Evolutionary conservation across 148 eudicot species (phyloP), one percentile per base, ranked within the genome.

Genomic region (Selenicereus undatus): DNA sequence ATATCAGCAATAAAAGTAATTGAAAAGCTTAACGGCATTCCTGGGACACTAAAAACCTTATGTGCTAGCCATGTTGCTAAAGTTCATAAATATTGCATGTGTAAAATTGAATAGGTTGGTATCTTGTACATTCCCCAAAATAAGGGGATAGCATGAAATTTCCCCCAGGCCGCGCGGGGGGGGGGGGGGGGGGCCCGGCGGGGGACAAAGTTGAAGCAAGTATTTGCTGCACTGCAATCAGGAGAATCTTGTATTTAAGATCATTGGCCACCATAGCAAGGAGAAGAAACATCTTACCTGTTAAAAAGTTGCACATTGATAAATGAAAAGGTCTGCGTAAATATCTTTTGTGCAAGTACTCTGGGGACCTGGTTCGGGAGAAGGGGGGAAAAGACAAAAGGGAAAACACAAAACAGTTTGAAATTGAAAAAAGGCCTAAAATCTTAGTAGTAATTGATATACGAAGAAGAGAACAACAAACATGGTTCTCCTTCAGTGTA

Each of bases 251-350:
- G 62, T 11, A 69, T 45, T 32, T 18, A 58, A 70, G 70, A 75
- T 35, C 76, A 60, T 74, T 71, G 27, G 69, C 82, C 74, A 79
- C 24, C 11, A 20, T n/a, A 32, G n/a, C 36, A 48, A 52, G 24
- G 50, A 76, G 36, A 51, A 62, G 26, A 71, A 60, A 74, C 60
- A 36, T 42, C 51, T 71, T 86, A 95, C 99, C 97, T 91, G 80
- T 95, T 95, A 81, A 95, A 93, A 66, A 95, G 89, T 79, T 93
- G 93, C 71, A 90, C 89, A 79, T 95, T 89, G 72, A 93, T 91
- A 80, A 85, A 86, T 35, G 92, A 90, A 83, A 93, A 90, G n/a
- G 84, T 84, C 84, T 93, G 93, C 51, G 76, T 82, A 81, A 88
- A 86, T 35, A 92, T 87, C 81, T 88, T 92, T 84, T 91, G 93